Base-by-base conservation (phyloP, 2,329 filamentous ascomycete genomes). In the Epichloe uncinata region DNA sequence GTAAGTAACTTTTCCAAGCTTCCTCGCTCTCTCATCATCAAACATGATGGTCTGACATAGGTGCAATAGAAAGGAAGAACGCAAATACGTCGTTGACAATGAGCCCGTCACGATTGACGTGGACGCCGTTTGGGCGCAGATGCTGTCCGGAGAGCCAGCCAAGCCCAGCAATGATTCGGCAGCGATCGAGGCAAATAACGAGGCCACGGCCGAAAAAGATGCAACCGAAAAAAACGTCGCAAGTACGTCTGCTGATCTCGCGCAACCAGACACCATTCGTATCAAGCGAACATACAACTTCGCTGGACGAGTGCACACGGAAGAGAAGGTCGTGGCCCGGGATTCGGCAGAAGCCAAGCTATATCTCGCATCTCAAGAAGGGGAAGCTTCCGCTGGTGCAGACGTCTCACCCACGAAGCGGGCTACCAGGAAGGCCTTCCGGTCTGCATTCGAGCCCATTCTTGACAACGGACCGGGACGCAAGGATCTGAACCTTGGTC, bases 201-300 rank as follows among this genome's bases (percentile, higher is more conserved):
- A 54, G 56, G 33, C 51, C 8, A 15, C 33, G 20, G 20, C 50
- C 33, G 35, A 46, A 47, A 56, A 55, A n/a, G 63, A 65, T 1
- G 45, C 62, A 5, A 55, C 66, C 2, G 62, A 45, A 26, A 42
- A 11, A 9, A 30, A 3, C 18, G 26, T 18, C 16, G 30, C 38
- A 6, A 30, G 18, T 6, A 36, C 16, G 9, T 35, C 51, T 11
- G 5, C 44, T 8, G 36, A 36, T 16, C 8, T 11, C 18, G n/a
- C 42, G 8, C 49, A 46, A 16, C n/a, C 42, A 22, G 49, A 67
- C 5, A 73, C 72, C 67, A 72, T 87, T 57, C 76, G 74, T 53
- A 83, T 88, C 53, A 84, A 81, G 58, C 79, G 82, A 33, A 82
- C 78, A 13, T 87, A 86, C 66, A 84, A 83, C 57, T 88, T 88